Evolutionary conservation across 805 yeast genomes (phyloP), one percentile per base, ranked within the genome.

Genomic region (Candida xiaguanensis): DNA sequence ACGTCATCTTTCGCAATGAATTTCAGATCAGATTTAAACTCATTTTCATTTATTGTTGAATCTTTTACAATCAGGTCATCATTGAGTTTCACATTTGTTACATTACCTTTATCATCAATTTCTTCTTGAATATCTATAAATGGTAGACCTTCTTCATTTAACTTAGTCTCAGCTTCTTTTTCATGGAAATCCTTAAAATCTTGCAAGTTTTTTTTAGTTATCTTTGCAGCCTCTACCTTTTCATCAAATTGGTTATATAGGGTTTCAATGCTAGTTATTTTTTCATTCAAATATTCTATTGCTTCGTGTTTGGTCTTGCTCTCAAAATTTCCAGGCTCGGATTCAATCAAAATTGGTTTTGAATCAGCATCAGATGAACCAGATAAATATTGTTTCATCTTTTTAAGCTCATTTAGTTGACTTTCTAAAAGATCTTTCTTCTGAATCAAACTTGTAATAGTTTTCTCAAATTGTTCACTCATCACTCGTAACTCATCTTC

Each of bases 61-160:
- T 7, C 25, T 17, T 25, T 22, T 7, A 13, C 24, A 13, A 15
- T 28, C 19, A 30, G 26, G 14, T 46, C 44, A 26, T 59, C 49
- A 35, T 61, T 64, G 8, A 64, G 34, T 33, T 48, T 59, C 4
- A 49, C 61, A 6, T 47, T 44, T 2, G 84, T 54, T 1, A 89
- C 71, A 43, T 85, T 78, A 0, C 80, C 96, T n/a, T 85, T 80
- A 1, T 86, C 96, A 58, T 89, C 96, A 27, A 90, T 58, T 38
- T 56, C 61, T 53, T 89, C 97, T 38, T 80, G 70, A 16, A 90
- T 90, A 41, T 89, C 96, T 79, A 88, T 78, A 17, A 85, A 65
- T 1, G 87, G 89, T 2, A 80, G 50, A 1, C 70, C 78, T 12
- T 74, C 80, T 3, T 65, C 77, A 16, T 64, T 63, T 7, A 49